Evolutionary conservation across 2,329 filamentous ascomycete genomes (phyloP), one percentile per base, ranked within the genome.

Genomic region (Pseudocercospora musae): DNA sequence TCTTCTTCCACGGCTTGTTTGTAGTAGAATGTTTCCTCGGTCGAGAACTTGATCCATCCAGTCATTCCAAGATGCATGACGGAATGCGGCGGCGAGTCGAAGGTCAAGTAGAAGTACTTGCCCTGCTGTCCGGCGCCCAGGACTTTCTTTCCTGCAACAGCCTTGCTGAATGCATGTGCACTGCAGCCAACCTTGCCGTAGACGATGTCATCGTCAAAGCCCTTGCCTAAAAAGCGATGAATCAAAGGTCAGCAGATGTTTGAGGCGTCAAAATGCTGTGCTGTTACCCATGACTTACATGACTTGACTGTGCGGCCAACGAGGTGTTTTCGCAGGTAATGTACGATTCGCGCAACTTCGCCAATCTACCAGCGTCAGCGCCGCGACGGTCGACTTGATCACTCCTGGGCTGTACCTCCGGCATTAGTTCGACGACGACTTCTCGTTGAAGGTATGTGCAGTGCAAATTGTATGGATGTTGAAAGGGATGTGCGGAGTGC

Each of bases 101-200:
- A 90, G 40, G 91, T 87, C 21, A 98, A 81, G 82, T 95, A 99
- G 76, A 99, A 98, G 74, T 98, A 98, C 83, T 98, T 99, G 9
- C 60, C 95, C 75, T 97, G 95, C 63, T 90, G 92, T 3, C 90
- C 90, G 3, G 90, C 90, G 58, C 82, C 84, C 44, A 84, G 70
- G 31, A 89, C 86, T 72, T 87, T 91, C 72, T 90, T 94, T 4
- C 91, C 92, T 3, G 83, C 83, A 72, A 97, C 81, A 0, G 89
- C 87, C 59, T 85, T 83, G 69, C 90, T 82, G 66, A 99, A 92
- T 29, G 88, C 89, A 0, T 85, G 76, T 0, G 89, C 91, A 18
- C 85, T 91, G 0, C 90, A 96, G 29, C 93, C 92, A 20, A 87
- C 92, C 77, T 98, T 97, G 69, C 93, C 92, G 76, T 93, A 99